These are phyloP conservation scores for Stevia rebaudiana DNA, from an alignment of 140 eudicot genomes.

Conservation along the genomic window DNA sequence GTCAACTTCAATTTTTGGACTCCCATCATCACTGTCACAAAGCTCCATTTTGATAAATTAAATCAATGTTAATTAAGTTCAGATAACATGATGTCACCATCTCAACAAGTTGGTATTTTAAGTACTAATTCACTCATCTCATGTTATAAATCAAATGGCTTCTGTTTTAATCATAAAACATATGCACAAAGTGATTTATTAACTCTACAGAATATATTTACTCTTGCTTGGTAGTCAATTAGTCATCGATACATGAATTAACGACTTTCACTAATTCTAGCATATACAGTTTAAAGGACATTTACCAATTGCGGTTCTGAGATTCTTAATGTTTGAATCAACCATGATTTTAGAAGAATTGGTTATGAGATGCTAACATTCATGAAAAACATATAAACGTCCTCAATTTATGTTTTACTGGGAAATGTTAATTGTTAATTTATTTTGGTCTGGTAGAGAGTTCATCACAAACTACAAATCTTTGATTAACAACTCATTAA, in stretches of 20 bases:
- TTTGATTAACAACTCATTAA: not conserved
- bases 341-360: not conserved
- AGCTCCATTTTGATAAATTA: slow-evolving; percentile 25
- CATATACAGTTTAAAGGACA: not conserved
- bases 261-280: not conserved
- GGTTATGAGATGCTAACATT: not conserved
- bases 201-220: not conserved
- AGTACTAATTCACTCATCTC: not conserved
- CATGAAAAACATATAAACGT: not conserved
- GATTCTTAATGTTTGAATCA: not conserved
- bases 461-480: not conserved
- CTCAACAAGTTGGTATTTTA: slow-evolving; percentile 7
- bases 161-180: not conserved
- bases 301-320: not conserved
- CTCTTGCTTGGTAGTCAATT: not conserved
- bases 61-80: slow-evolving; percentile 21
- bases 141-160: not conserved
- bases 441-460: not conserved
- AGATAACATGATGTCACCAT: not conserved
- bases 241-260: too few relatives aligned
- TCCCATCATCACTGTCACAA: slow-evolving; percentile 50
- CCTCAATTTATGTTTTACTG: not conserved
- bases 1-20: slow-evolving; percentile 32
- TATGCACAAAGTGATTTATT: not conserved
- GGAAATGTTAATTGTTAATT: not conserved